A percentile compares a stretch with the other conserved stretches of the same genome.
Conservation (phyloP, 2,329 filamentous ascomycete genomes). For the Chaetomiaceae sp. region DNA sequence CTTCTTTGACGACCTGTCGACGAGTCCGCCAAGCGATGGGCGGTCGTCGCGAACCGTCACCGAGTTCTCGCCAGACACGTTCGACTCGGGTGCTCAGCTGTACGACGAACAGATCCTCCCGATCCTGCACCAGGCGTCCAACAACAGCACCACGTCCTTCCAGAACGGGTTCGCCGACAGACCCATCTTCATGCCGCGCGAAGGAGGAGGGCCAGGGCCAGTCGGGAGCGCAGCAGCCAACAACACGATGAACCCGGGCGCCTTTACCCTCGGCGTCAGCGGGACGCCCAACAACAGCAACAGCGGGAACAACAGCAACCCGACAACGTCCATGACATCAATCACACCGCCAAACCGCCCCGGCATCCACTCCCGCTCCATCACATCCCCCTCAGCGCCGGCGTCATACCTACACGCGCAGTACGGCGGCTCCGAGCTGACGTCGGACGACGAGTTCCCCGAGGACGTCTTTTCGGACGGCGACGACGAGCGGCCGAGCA, state of each 20-base stretch:
- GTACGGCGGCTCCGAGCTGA: slow-evolving; percentile 45
- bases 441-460: slow-evolving; percentile 70
- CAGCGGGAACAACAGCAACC: not conserved
- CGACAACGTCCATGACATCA: not conserved
- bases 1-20: slow-evolving; percentile 68
- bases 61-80: slow-evolving; percentile 59
- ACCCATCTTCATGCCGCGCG: slow-evolving; percentile 55
- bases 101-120: slow-evolving; percentile 93
- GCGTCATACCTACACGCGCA: slow-evolving; percentile 50
- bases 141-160: slow-evolving; percentile 70
- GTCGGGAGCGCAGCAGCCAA: not conserved
- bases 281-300: not conserved
- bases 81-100: slow-evolving; percentile 71
- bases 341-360: slow-evolving; percentile 47
- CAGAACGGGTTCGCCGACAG: slow-evolving; percentile 84
- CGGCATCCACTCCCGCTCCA: slow-evolving; percentile 70
- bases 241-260: slow-evolving; percentile 59
- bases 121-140: slow-evolving; percentile 81
- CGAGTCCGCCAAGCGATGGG: slow-evolving; percentile 56
- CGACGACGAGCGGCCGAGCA: slow-evolving; percentile 52
- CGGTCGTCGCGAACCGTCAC: slow-evolving; percentile 59
- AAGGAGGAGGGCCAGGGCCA: slow-evolving; percentile 38
- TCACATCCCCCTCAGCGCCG: slow-evolving; percentile 71
- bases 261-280: slow-evolving; percentile 38
- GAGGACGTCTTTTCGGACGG: slow-evolving; percentile 71